A percentile compares a stretch with the other conserved stretches of the same genome.
Conservation (phyloP, 345 rosid genomes). For the Salix dunnii region DNA sequence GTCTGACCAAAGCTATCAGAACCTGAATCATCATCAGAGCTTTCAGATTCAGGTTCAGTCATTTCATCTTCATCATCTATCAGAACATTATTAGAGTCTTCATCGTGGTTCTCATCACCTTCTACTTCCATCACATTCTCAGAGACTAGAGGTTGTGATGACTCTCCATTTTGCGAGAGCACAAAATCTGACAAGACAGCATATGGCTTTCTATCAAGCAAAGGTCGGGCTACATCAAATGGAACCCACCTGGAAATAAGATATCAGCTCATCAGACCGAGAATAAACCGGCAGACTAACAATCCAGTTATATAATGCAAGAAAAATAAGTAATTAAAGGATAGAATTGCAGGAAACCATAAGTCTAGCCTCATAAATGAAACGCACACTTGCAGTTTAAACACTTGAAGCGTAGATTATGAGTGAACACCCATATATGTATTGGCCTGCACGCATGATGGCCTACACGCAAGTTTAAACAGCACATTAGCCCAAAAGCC, state of each 20-base stretch:
- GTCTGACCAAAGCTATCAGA: slow-evolving; percentile 24
- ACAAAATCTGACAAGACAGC: slow-evolving; percentile 63
- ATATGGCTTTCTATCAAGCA: slow-evolving; percentile 71
- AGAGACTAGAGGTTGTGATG: slow-evolving; percentile 31
- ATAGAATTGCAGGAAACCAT: background rate
- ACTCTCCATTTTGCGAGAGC: slow-evolving; percentile 35
- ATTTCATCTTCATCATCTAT: slow-evolving; percentile 45
- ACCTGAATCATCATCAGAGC: slow-evolving; percentile 44
- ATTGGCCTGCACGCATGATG: too few species aligned
- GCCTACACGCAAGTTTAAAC: too few species aligned
- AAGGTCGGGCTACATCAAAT: slow-evolving; percentile 53
- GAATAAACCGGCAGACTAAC: background rate
- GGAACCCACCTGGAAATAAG: slow-evolving; percentile 81
- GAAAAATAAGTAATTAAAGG: background rate
- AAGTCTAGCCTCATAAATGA: background rate
- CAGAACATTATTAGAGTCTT: slow-evolving; percentile 33
- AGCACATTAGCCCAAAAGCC: too few species aligned
- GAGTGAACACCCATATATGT: background rate
- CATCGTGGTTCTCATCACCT: slow-evolving; percentile 39
- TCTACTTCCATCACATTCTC: slow-evolving; percentile 32
- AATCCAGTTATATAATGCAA: background rate
- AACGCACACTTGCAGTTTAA: background rate
- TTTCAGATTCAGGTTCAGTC: slow-evolving; percentile 44
- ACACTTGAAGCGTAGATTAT: background rate
- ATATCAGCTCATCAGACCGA: slow-evolving; percentile 15